phyloP scores from a whole-genome alignment of 208 protist species.

The Wallacemonas sp. region DNA sequence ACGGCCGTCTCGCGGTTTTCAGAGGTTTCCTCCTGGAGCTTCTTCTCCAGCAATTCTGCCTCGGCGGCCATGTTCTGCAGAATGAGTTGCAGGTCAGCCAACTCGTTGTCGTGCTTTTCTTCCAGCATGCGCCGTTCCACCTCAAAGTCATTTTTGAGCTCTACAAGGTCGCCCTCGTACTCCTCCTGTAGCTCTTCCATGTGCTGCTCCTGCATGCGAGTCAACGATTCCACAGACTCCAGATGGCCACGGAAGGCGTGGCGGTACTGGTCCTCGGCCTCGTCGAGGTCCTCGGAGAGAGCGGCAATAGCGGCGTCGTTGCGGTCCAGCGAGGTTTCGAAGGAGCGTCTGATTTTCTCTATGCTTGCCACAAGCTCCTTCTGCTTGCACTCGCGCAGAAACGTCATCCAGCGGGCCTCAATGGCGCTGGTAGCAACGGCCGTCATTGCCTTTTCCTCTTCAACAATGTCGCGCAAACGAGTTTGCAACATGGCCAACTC shows the following conservation, averaged over 20 bases:
- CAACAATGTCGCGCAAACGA: slow-evolving; percentile 74
- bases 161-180: slow-evolving; percentile 90
- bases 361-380: slow-evolving; percentile 91
- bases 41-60: slow-evolving; percentile 87
- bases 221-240: slow-evolving; percentile 88
- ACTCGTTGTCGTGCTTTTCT: slow-evolving; percentile 79
- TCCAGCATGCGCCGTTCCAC: slow-evolving; percentile 86
- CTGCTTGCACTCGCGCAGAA: slow-evolving; percentile 93
- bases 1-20: slow-evolving; percentile 89
- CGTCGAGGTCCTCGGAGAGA: slow-evolving; percentile 88
- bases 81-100: slow-evolving; percentile 86
- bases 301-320: slow-evolving; percentile 93
- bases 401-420: slow-evolving; percentile 88
- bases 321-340: slow-evolving; percentile 92
- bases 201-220: slow-evolving; percentile 85
- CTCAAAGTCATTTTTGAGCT: slow-evolving; percentile 93
- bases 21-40: slow-evolving; percentile 83
- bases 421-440: slow-evolving; percentile 47
- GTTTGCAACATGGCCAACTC: slow-evolving; percentile 73
- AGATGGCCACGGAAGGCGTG: slow-evolving; percentile 92
- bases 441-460: slow-evolving; percentile 80
- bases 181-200: slow-evolving; percentile 83
- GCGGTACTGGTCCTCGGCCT: slow-evolving; percentile 94
- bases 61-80: slow-evolving; percentile 90
- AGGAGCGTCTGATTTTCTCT: slow-evolving; percentile 87